Base-by-base conservation (phyloP, 2,329 filamentous ascomycete genomes). In the Talaromyces piceae region DNA sequence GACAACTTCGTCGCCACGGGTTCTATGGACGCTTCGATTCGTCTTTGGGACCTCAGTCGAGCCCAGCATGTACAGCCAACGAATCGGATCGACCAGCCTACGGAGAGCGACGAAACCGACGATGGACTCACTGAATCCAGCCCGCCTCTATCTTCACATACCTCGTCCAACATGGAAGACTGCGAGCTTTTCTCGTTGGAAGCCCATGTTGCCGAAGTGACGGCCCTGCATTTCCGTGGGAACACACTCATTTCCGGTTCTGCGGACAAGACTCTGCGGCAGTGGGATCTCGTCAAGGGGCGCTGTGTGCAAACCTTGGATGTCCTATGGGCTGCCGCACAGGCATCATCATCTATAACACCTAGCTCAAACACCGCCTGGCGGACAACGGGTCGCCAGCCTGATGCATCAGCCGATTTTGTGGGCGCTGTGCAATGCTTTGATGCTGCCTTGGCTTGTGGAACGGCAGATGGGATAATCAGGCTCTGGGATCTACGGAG, bases 251-350 rank as follows among this genome's bases (percentile, higher is more conserved):
- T 98, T 27, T 98, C 93, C 2, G 93, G 93, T 11, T 97, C 91
- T 6, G 87, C 93, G 0, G 93, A 98, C 73, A 98, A 98, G 77
- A 98, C 93, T 1, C 76, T 98, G 50, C 84, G 93, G 41, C 93
- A 98, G 68, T 98, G 93, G 93, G 93, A 98, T 74, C 78, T 98
- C 46, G 88, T 91, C 62, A 96, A 91, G 67, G 93, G 93, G n/a
- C 86, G 93, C 45, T 97, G 93, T 68, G 88, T 98, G 49, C 93
- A 98, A 71, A 98, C 93, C 2, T 76, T 98, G 45, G 93, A 98
- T 69, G 91, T 98, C 5, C 87, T 98, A 67, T 98, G 93, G 93
- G 93, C 93, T 8, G 91, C 93, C 4, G 91, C 93, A 2, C 91
- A 96, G 72, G 88, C 89, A 11, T 87, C 84, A 8, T 82, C 84